Base-by-base conservation (phyloP, 1,284 basidiomycete genomes). In the Leccinum pachyderme region DNA sequence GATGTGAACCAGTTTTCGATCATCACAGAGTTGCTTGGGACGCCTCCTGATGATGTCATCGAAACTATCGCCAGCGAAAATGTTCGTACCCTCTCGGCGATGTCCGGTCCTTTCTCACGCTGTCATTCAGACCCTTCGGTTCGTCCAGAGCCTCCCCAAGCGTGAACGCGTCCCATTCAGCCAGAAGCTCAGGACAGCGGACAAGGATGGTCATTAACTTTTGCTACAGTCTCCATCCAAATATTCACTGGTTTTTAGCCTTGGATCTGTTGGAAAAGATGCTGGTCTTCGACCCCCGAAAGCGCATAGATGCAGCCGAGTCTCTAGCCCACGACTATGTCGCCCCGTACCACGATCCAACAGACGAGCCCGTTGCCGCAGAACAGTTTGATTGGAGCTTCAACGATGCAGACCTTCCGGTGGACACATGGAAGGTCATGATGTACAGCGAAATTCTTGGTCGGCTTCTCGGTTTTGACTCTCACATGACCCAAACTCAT, bases 1-100 rank as follows among this genome's bases (percentile, higher is more conserved):
- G 95, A 99, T 74, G 97, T 99, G 65, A 97, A 99, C 78, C 96
- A 99, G 73, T 99, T 99, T 77, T 98, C 95, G 37, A 99, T 99
- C 76, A 99, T 99, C 78, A 99, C 96, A 49, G 97, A 99, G 73
- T 78, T 99, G 18, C 81, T 99, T 52, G 97, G 96, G 56, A 99
- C 97, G 22, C 96, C 96, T 47, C 94, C 96, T 15, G 95, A 98
- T 81, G 96, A 99, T 79, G 97, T 99, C 73, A 99, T 99, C 67
- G 89, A 97, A 76, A 99, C 96, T 50, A 99, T 99, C 69, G 93
- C 92, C 59, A 95, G 91, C 68, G 96, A 99, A 77, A 99, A 98
- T 77, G 94, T 96, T 65, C 56, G 86, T 74, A 33, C 7, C 12
- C 18, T 48, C 28, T 31, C 33, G 27, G 52, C 35, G 8, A 22